A percentile compares a stretch with the other conserved stretches of the same genome.
phyloP scores from a whole-genome alignment of 139 green algal genomes.

The Zygnema circumcarinatum region DNA sequence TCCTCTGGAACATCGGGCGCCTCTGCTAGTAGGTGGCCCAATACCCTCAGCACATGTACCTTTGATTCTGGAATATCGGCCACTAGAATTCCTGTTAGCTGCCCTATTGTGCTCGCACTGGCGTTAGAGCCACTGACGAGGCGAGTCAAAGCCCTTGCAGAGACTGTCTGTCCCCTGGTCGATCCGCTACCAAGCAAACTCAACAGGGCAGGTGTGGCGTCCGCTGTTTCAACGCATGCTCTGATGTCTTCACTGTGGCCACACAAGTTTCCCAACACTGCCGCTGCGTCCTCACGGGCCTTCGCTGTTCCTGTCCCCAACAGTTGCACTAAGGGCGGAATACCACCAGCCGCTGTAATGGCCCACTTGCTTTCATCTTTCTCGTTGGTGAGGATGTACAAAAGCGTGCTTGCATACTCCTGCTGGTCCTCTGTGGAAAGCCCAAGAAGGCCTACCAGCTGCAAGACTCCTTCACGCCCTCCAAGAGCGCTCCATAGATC shows the following conservation, averaged over 20 bases:
- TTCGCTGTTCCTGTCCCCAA: conserved; percentile 48
- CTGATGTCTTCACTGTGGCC: conserved; percentile 46
- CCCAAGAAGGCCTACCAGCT: conserved; percentile 49
- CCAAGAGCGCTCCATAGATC: conserved; percentile 39
- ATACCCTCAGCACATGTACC: conserved; percentile 50
- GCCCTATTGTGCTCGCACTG: conserved; percentile 30
- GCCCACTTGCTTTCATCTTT: conserved; percentile 56
- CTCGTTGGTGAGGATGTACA: conserved; percentile 40
- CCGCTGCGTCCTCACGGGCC: conserved; percentile 41
- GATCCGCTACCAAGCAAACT: conserved; percentile 43
- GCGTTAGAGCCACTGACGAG: conserved; percentile 34
- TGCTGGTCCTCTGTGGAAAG: conserved; percentile 57
- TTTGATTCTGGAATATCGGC: conserved; percentile 42
- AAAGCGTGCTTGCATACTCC: conserved; percentile 40
- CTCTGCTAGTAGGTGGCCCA: conserved; percentile 49
- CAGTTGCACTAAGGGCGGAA: conserved; percentile 39
- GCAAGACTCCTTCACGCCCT: conserved; percentile 41
- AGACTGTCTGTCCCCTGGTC: conserved; percentile 5
- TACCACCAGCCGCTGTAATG: conserved; percentile 53
- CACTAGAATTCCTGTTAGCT: conserved; percentile 50
- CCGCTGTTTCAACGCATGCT: conserved; percentile 48
- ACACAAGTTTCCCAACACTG: conserved; percentile 45
- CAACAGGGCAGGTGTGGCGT: conserved; percentile 38
- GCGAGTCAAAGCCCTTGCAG: conserved; percentile 29
- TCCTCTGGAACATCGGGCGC: conserved; percentile 30